Base-by-base conservation (phyloP, 768 basidiomycete genomes). In the Leucosporidium creatinivorum region DNA sequence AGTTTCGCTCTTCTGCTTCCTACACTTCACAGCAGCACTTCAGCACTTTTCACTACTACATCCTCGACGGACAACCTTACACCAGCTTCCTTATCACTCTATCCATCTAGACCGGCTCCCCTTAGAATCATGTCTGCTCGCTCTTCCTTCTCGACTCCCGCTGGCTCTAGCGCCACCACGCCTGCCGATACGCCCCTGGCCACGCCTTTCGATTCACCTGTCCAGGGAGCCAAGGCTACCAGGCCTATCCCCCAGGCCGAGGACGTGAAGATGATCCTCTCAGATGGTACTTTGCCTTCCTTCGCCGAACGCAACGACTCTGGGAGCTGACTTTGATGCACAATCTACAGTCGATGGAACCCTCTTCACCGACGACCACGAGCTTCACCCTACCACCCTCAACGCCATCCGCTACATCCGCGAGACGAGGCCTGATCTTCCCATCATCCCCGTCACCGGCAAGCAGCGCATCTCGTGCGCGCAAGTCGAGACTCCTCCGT, bases 401-500 rank as follows among this genome's bases (percentile, higher is more conserved):
- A 59, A 73, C 50, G 71, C 71, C 19, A 67, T 73, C 31, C 71
- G 60, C 30, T 63, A 66, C 71, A 66, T 73, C 48, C 71, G 71
- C 63, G 21, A 67, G 57, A 69, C 33, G 26, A 63, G 61, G 47
- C 71, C 71, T 47, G 66, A 73, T 48, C 49, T 73, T n/a, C 71
- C 71, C 61, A 59, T 73, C 68, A 73, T 73, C 61, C 71, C 71
- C 48, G 71, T 73, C 30, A 73, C 71, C 21, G 71, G 71, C 59
- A 73, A 73, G 68, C 71, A 73, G 63, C 68, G 69, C 25, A 59
- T 65, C 33, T 73, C 71, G 30, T 73, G 71, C 66, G 63, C 58
- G 69, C 67, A 23, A 33, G 69, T 62, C 21, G 25, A 19, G 1
- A 10, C 44, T 31, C 5, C 26, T 25, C 15, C 21, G 21, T 47